Percentiles rank a stretch among this genome's conserved stretches.
These are phyloP conservation scores for Onygenales sp. DNA, from an alignment of 2,329 filamentous ascomycete genomes.

Conservation along the genomic window DNA sequence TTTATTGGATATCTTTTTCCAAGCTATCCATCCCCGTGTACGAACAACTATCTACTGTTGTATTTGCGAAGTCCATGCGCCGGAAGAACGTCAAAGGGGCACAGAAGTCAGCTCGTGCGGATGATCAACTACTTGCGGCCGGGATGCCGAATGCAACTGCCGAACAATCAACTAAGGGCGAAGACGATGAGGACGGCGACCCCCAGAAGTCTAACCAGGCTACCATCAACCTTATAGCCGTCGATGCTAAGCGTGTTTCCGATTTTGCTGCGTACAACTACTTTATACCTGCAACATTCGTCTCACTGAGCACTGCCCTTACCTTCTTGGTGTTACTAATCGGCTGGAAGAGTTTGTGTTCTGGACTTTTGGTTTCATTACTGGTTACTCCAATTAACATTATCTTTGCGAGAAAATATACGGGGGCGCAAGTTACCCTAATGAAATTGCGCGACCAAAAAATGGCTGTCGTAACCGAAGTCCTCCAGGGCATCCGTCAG, in stretches of 20 bases:
- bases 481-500: conserved; percentile 68
- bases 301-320: conserved; percentile 58
- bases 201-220: conserved; percentile 56
- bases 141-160: conserved; percentile 22
- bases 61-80: conserved; percentile 69
- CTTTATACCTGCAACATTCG: conserved; percentile 52
- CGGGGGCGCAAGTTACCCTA: conserved; percentile 54
- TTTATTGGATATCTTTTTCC: conserved; percentile 58
- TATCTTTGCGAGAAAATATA: conserved; percentile 55
- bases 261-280: conserved; percentile 60
- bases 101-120: conserved; percentile 30
- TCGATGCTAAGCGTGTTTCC: conserved; percentile 60
- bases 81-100: conserved; percentile 64
- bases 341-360: conserved; percentile 59
- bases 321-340: conserved; percentile 58
- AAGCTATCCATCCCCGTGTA: conserved; percentile 57
- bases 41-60: conserved; percentile 58
- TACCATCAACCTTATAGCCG: conserved; percentile 69
- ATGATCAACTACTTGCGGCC: conserved; percentile 16
- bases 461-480: conserved; percentile 65
- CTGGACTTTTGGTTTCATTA: conserved; percentile 55
- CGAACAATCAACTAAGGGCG: conserved; percentile 20
- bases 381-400: conserved; percentile 61
- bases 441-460: conserved; percentile 72
- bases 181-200: conserved; percentile 30